Evolutionary conservation across 2,329 filamentous ascomycete genomes (phyloP), one percentile per base, ranked within the genome.

Genomic region (Alternaria rosae): DNA sequence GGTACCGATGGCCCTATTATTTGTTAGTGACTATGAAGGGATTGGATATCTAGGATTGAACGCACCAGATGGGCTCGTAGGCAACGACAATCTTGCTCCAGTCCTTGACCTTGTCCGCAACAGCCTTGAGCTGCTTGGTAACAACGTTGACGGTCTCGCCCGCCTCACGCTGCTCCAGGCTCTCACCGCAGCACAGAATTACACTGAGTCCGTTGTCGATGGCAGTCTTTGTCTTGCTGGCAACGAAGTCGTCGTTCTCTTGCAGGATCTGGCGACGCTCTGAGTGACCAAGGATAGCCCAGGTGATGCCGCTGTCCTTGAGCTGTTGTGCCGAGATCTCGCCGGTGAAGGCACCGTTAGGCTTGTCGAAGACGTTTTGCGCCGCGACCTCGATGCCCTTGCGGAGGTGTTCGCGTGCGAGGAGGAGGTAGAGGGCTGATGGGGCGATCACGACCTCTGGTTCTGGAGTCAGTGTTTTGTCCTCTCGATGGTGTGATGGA

Each of bases 181-280:
- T 93, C 89, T 99, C 95, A 75, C 95, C 95, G 81, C 93, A 95
- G 89, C 95, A 99, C 85, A 97, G 91, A 82, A 99, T 97, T 78
- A 98, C 95, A 71, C 88, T 86, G 70, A 99, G 80, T 66, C 93
- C 94, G 76, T 91, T 91, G 77, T 96, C 92, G 62, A 95, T 86
- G 65, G 95, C 93, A 76, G 89, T 89, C 88, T 97, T 97, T 82
- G 93, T 95, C 91, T 99, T 99, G 84, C 87, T 88, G 67, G 94
- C 93, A 70, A 98, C 89, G 73, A 95, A 90, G 76, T 86, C 73
- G 45, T 97, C 93, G 69, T 87, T 87, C 87, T 99, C 95, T 81
- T 90, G 88, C 67, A 98, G 86, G 80, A 98, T 89, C 57, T 93
- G 92, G 74, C 95, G 91, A 75, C 95, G 92, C 87, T 99, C 95